A percentile compares a stretch with the other conserved stretches of the same genome.
Evolutionary conservation across 176 grass and related monocot genomes (phyloP).

Genomic region (Pontederia crassipes): DNA sequence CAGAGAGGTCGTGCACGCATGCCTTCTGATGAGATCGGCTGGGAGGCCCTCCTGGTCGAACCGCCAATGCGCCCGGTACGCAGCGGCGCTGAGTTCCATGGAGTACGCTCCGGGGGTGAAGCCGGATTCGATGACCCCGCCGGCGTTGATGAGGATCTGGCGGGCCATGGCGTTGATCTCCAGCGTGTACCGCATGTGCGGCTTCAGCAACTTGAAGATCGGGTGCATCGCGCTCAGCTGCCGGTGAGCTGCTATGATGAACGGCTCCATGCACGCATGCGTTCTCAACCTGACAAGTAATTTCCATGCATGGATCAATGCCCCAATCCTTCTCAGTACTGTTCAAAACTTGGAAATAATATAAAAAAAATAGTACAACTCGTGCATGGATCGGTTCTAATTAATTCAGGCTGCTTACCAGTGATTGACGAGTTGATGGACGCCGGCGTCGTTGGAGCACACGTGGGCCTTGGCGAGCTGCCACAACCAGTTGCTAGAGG

Average conservation of each 20-base stretch:
- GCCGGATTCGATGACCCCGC: conserved; percentile 81
- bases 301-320: background rate
- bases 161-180: conserved; percentile 86
- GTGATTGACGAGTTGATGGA: conserved; percentile 91
- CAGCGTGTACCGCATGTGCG: conserved; percentile 88
- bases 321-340: background rate
- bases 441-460: conserved; percentile 88
- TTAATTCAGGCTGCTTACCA: conserved; percentile 28
- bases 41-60: conserved; percentile 89
- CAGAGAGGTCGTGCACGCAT: background rate
- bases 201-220: conserved; percentile 81
- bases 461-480: conserved; percentile 96
- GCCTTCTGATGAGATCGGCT: conserved; percentile 87
- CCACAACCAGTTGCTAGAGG: conserved; percentile 85
- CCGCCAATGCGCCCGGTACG: conserved; percentile 57
- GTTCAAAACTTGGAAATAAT: no score
- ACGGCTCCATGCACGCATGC: conserved; percentile 85
- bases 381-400: no score
- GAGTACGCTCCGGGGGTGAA: conserved; percentile 68
- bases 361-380: no score
- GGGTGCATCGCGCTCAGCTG: conserved; percentile 93
- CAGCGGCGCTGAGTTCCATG: conserved; percentile 69
- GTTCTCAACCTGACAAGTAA: conserved; percentile 57
- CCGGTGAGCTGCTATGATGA: conserved; percentile 70
- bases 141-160: conserved; percentile 89